Evolutionary conservation across 2,329 filamentous ascomycete species (phyloP).

Genomic region (Fusarium hostae): DNA sequence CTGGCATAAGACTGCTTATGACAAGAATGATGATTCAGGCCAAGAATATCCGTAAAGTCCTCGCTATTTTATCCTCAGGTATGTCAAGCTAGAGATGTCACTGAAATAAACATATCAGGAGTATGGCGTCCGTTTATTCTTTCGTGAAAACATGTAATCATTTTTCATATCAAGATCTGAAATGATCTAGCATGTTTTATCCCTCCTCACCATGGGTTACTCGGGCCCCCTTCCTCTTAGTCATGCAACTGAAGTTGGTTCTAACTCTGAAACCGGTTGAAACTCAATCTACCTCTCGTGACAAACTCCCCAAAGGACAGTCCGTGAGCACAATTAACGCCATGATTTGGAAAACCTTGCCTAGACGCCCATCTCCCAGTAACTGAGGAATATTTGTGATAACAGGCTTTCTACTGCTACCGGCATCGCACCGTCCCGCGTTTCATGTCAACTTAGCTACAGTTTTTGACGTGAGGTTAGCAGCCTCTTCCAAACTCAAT

Average conservation of each 20-base stretch:
- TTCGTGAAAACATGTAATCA: background rate
- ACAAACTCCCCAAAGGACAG: background rate
- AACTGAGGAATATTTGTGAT: background rate
- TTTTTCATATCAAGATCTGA: background rate
- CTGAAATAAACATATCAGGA: no score
- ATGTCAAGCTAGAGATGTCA: background rate
- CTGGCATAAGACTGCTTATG: background rate
- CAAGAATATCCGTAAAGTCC: background rate
- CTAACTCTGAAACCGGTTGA: slow-evolving; percentile 19
- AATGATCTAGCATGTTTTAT: background rate
- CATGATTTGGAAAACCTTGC: background rate
- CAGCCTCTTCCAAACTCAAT: slow-evolving; percentile 20
- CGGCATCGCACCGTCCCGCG: slow-evolving; percentile 6
- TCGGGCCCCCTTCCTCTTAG: background rate
- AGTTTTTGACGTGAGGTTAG: background rate
- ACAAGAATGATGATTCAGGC: background rate
- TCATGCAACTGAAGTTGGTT: slow-evolving; percentile 7
- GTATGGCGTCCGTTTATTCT: background rate
- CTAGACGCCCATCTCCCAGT: background rate
- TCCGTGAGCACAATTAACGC: background rate
- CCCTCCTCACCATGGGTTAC: background rate
- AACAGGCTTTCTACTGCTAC: background rate
- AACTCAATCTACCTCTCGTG: slow-evolving; percentile 26
- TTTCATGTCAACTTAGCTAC: slow-evolving; percentile 8
- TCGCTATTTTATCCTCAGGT: background rate